A percentile compares a stretch with the other conserved stretches of the same genome.
Conservation (phyloP, 768 basidiomycete genomes). For the Suillus hirtellus region DNA sequence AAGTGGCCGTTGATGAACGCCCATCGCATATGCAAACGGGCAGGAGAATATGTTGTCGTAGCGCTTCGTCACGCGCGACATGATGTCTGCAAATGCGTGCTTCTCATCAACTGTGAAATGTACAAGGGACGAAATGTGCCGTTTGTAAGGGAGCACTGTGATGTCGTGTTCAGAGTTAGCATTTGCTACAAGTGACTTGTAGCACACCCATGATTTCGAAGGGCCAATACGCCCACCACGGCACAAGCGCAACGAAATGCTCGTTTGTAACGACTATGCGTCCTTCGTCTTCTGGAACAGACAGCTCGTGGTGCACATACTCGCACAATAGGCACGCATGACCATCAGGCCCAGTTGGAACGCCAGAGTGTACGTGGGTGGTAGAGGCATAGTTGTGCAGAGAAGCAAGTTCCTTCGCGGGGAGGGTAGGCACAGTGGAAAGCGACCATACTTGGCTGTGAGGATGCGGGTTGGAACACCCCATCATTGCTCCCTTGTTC, state of each 20-base stretch:
- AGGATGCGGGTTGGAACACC: constrained; percentile 92
- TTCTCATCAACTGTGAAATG: constrained; percentile 64
- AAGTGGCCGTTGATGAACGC: constrained; percentile 82
- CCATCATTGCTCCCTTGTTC: constrained; percentile 96
- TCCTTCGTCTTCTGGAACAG: constrained; percentile 40
- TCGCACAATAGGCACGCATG: constrained; percentile 76
- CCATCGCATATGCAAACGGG: constrained; percentile 94
- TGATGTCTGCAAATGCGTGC: constrained; percentile 60
- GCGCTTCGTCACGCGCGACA: constrained; percentile 62
- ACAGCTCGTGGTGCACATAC: constrained; percentile 69
- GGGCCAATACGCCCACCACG: constrained; percentile 97
- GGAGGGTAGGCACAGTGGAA: constrained; percentile 68
- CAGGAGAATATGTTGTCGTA: constrained; percentile 83
- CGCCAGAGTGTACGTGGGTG: constrained; percentile 35
- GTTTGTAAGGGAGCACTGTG: constrained; percentile 71
- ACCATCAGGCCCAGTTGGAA: constrained; percentile 58
- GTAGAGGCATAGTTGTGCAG: constrained; percentile 50
- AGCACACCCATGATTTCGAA: constrained; percentile 73
- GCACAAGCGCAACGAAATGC: constrained; percentile 83
- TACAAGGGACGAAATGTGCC: constrained; percentile 74
- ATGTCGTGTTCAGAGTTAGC: constrained; percentile 8
- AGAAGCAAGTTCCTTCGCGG: constrained; percentile 63
- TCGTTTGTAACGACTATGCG: constrained; percentile 72
- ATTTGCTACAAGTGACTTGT: not conserved
- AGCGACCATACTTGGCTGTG: constrained; percentile 91